A percentile compares a stretch with the other conserved stretches of the same genome.
phyloP scores from a whole-genome alignment of 139 green algal genomes.

The Diplosphaera chodatii region DNA sequence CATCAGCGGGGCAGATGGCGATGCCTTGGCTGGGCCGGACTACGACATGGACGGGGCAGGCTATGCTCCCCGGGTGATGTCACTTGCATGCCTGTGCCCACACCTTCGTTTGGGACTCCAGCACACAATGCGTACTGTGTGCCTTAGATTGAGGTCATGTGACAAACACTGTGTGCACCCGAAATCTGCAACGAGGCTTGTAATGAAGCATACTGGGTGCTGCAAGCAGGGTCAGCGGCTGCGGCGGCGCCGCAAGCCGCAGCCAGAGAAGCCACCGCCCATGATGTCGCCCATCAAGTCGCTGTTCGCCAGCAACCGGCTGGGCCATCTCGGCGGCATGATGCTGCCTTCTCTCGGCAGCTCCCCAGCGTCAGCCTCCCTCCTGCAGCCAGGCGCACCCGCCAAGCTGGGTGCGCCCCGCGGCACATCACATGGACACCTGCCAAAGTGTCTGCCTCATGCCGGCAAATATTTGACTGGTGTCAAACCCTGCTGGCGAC shows the following conservation, averaged over 20 bases:
- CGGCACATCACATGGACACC: too few relatives aligned
- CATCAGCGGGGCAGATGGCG: background rate
- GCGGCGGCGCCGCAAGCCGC: conserved; percentile 35
- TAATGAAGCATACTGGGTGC: too few relatives aligned
- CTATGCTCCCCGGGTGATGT: background rate
- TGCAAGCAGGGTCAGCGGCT: conserved; percentile 16
- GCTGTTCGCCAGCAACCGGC: conserved; percentile 23
- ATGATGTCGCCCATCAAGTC: conserved; percentile 35
- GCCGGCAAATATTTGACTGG: too few relatives aligned
- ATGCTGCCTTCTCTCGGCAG: background rate
- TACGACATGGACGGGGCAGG: background rate
- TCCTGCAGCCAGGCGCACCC: background rate
- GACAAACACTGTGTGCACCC: too few relatives aligned
- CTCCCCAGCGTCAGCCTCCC: conserved; percentile 11
- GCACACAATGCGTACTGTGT: too few relatives aligned
- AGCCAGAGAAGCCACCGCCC: conserved; percentile 29
- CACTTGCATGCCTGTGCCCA: too few relatives aligned
- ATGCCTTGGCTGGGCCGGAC: background rate
- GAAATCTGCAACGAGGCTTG: too few relatives aligned
- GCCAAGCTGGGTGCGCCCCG: background rate
- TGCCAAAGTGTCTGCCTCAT: too few relatives aligned
- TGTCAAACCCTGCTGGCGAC: too few relatives aligned
- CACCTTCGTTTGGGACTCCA: too few relatives aligned
- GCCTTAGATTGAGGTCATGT: too few relatives aligned
- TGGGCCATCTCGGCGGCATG: background rate